Evolutionary conservation across 306 rosid species (phyloP).

Genomic region (Dryas alaskensis): DNA sequence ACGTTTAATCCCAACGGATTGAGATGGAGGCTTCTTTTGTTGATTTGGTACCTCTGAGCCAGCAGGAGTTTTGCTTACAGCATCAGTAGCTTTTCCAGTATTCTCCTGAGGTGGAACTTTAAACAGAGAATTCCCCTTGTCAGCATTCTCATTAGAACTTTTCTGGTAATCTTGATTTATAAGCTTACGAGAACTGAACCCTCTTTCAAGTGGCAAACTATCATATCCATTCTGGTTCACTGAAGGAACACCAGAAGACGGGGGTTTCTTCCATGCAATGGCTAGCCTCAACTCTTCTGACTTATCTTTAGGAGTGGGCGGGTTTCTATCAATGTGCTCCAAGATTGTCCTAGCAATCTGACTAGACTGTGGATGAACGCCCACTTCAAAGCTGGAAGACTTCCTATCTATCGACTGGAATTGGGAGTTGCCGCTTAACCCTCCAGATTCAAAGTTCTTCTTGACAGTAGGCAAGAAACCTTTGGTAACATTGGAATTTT

Average conservation of each 20-base stretch:
- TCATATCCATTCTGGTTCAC: conserved; percentile 40
- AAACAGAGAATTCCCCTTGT: conserved; percentile 36
- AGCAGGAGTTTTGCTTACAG: conserved; percentile 25
- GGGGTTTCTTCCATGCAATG: conserved; percentile 53
- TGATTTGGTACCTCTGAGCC: conserved; percentile 25
- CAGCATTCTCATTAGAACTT: conserved; percentile 35
- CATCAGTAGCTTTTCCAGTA: conserved; percentile 31
- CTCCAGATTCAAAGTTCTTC: conserved; percentile 42
- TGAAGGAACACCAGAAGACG: conserved; percentile 38
- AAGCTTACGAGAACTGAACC: conserved; percentile 29
- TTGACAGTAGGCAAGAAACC: conserved; percentile 37
- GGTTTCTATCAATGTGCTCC: conserved; percentile 74
- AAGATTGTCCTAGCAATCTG: conserved; percentile 79
- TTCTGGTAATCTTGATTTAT: conserved; percentile 33
- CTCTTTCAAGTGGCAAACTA: conserved; percentile 31
- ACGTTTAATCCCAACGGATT: conserved; percentile 47
- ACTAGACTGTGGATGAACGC: conserved; percentile 59
- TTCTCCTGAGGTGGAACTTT: conserved; percentile 34
- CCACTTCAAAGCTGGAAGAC: conserved; percentile 34
- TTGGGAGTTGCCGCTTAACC: conserved; percentile 30
- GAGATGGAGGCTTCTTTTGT: conserved; percentile 33
- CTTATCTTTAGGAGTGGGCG: conserved; percentile 74
- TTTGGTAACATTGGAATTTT: conserved; percentile 33
- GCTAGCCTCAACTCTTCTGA: conserved; percentile 71
- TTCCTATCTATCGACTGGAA: conserved; percentile 30